Evolutionary conservation across 495 filamentous ascomycete species (phyloP).

Genomic region (Podospora pseudocomata): DNA sequence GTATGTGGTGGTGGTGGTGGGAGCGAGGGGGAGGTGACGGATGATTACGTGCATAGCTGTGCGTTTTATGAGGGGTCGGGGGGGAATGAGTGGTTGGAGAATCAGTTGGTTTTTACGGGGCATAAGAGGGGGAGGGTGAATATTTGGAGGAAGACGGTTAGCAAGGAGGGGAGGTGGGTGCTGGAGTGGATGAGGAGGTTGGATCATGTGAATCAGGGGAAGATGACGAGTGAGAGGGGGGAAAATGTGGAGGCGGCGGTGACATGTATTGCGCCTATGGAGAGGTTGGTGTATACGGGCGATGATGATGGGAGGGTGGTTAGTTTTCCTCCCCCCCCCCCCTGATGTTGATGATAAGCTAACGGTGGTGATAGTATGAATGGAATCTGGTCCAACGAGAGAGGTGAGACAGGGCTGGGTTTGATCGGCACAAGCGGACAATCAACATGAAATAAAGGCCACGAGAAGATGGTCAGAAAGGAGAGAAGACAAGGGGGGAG

Average conservation of each 20-base stretch:
- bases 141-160: conserved; percentile 55
- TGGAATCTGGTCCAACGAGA: conserved; percentile 79
- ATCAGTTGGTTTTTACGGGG: conserved; percentile 81
- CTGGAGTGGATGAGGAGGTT: conserved; percentile 65
- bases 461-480: background rate
- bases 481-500: background rate
- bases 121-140: conserved; percentile 83
- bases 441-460: background rate
- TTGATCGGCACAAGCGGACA: background rate
- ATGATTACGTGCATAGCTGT: conserved; percentile 73
- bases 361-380: conserved; percentile 61
- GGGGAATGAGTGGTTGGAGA: conserved; percentile 86
- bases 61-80: conserved; percentile 87
- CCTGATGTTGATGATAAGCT: conserved; percentile 23
- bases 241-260: conserved; percentile 77
- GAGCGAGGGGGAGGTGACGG: conserved; percentile 25
- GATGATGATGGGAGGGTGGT: conserved; percentile 83
- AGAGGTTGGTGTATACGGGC: conserved; percentile 83
- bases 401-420: conserved; percentile 32
- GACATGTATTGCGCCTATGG: conserved; percentile 80
- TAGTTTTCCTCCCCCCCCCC: too few species aligned
- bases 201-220: conserved; percentile 69
- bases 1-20: conserved; percentile 55
- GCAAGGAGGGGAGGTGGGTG: conserved; percentile 41
- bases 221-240: conserved; percentile 57